Conservation (phyloP, 2,329 filamentous ascomycete genomes). For the Stagonosporopsis vannaccii region DNA sequence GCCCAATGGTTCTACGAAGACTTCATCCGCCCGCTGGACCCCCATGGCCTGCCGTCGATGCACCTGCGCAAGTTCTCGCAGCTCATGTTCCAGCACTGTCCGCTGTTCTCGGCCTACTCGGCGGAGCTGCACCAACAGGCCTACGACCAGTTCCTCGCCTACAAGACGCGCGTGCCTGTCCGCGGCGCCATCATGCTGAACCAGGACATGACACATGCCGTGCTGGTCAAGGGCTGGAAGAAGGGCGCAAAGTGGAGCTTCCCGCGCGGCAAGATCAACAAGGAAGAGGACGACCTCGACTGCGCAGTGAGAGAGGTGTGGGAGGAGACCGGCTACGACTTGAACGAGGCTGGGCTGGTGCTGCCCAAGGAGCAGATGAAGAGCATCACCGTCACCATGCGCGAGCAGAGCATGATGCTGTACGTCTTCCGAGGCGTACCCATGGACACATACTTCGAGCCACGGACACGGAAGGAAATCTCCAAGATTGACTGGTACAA, state of each 20-base stretch:
- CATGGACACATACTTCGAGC: constrained; percentile 85
- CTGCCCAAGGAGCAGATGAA: constrained; percentile 73
- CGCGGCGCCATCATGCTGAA: constrained; percentile 94
- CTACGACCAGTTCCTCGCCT: constrained; percentile 89
- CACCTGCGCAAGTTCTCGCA: constrained; percentile 84
- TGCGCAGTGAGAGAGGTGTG: constrained; percentile 95
- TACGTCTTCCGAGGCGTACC: constrained; percentile 92
- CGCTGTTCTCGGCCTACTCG: constrained; percentile 82
- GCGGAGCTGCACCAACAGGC: constrained; percentile 79
- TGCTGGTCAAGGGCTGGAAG: constrained; percentile 98
- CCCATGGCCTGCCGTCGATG: constrained; percentile 81
- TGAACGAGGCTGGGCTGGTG: constrained; percentile 77
- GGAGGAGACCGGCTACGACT: constrained; percentile 93
- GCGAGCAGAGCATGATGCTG: constrained; percentile 89
- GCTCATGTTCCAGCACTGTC: constrained; percentile 92
- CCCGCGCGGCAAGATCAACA: constrained; percentile 96
- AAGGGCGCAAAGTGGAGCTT: constrained; percentile 97
- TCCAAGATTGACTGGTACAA: constrained; percentile 97
- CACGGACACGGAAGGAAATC: constrained; percentile 94
- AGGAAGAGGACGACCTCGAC: constrained; percentile 91
- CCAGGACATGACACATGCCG: constrained; percentile 88
- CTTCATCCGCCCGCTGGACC: constrained; percentile 91
- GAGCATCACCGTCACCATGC: constrained; percentile 86
- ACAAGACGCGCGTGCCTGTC: constrained; percentile 94
- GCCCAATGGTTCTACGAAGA: constrained; percentile 99